These are phyloP conservation scores for Nicotiana rustica DNA, from an alignment of 305 asterid species.

Conservation along the genomic window DNA sequence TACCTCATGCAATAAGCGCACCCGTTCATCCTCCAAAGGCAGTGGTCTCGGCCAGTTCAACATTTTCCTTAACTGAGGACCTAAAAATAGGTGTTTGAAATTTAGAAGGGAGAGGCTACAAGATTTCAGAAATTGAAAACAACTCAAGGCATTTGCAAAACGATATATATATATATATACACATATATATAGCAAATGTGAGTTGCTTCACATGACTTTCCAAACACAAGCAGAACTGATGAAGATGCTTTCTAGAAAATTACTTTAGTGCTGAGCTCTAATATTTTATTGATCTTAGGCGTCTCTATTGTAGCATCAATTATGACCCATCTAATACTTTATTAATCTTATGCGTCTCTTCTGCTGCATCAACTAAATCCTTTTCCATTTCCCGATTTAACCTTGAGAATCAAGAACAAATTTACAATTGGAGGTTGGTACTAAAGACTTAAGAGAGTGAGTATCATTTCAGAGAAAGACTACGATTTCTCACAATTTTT, in stretches of 20 bases:
- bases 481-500: background rate
- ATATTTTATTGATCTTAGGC: background rate
- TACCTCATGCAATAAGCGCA: slow-evolving; percentile 95
- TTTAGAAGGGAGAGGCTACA: background rate
- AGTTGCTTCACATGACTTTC: background rate
- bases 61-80: slow-evolving; percentile 81
- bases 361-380: background rate
- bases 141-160: slow-evolving; percentile 7
- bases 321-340: background rate
- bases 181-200: background rate
- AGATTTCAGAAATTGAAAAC: background rate
- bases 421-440: background rate
- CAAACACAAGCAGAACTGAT: background rate
- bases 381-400: background rate
- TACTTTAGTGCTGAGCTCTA: background rate
- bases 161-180: background rate
- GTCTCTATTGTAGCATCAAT: background rate
- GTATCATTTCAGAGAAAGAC: background rate
- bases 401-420: background rate
- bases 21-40: slow-evolving; percentile 94
- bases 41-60: slow-evolving; percentile 90
- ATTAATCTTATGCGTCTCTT: background rate
- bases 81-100: slow-evolving; percentile 52
- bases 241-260: slow-evolving; percentile 6
- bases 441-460: background rate